Evolutionary conservation across 345 rosid genomes (phyloP).

Genomic region (Balakata baccata): DNA sequence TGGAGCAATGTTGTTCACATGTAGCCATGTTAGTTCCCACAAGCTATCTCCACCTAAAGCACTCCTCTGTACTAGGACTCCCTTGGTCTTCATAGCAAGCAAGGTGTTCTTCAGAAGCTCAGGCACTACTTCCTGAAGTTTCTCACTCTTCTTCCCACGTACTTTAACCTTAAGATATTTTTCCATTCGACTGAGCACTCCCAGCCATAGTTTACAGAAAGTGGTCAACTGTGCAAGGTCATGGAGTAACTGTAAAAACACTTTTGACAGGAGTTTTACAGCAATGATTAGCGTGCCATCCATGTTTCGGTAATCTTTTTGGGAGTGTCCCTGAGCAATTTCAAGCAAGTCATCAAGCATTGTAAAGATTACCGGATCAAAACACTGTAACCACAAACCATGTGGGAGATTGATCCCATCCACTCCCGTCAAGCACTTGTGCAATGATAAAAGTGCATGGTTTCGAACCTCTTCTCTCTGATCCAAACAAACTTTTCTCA

Average conservation of each 20-base stretch:
- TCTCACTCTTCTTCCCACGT: constrained; percentile 82
- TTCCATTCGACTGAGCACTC: constrained; percentile 90
- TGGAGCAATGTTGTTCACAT: constrained; percentile 78
- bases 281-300: constrained; percentile 81
- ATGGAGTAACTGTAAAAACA: constrained; percentile 68
- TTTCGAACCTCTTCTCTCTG: constrained; percentile 96
- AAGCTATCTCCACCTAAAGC: constrained; percentile 90
- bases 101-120: constrained; percentile 84
- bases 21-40: constrained; percentile 98
- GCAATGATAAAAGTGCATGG: constrained; percentile 80
- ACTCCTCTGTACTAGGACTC: constrained; percentile 79
- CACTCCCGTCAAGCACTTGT: constrained; percentile 78
- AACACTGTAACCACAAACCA: constrained; percentile 81
- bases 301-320: constrained; percentile 91
- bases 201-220: constrained; percentile 91
- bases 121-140: constrained; percentile 81
- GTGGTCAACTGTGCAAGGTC: constrained; percentile 72
- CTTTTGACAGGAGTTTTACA: constrained; percentile 70
- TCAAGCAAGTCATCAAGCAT: constrained; percentile 93
- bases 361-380: constrained; percentile 83
- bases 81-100: constrained; percentile 77
- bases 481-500: constrained; percentile 97
- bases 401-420: constrained; percentile 66
- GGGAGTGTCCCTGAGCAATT: constrained; percentile 85
- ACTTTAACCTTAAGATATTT: constrained; percentile 87